These are phyloP conservation scores for Corynespora cassiicola DNA, from an alignment of 2,329 filamentous ascomycete genomes.

Conservation along the genomic window DNA sequence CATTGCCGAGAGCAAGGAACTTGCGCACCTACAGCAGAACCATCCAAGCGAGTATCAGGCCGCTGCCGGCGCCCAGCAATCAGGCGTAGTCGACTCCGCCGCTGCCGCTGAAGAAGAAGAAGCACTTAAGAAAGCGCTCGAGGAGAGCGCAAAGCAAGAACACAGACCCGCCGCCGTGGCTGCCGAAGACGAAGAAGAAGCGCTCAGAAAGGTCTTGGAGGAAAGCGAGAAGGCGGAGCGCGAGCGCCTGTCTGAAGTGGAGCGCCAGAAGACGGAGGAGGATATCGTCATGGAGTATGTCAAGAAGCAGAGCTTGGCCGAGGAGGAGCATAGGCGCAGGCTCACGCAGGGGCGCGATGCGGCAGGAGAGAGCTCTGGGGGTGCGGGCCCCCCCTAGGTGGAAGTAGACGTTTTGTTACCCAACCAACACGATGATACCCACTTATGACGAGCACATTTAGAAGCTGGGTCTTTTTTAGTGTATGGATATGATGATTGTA, in stretches of 20 bases:
- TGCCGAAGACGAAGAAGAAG: conserved; percentile 31
- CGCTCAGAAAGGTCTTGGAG: conserved; percentile 31
- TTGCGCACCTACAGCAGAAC: conserved; percentile 31
- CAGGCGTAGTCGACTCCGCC: conserved; percentile 14
- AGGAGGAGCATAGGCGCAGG: conserved; percentile 52
- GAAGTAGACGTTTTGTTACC: no score
- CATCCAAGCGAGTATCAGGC: conserved; percentile 24
- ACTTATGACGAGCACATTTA: no score
- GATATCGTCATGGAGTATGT: conserved; percentile 78
- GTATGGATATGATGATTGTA: no score
- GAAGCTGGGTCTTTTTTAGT: no score
- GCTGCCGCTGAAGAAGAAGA: conserved; percentile 3
- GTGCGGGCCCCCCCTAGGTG: no score
- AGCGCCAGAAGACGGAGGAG: conserved; percentile 65
- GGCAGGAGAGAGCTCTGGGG: conserved; percentile 19
- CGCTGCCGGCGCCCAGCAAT: conserved; percentile 10
- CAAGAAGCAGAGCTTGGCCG: conserved; percentile 76
- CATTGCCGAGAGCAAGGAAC: conserved; percentile 41
- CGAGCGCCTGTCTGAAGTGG: conserved; percentile 49
- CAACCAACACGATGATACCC: no score
- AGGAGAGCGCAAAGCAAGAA: conserved; percentile 12
- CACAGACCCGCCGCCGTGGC: conserved; percentile 19
- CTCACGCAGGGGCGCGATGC: conserved; percentile 16
- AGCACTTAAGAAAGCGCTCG: conserved; percentile 13
- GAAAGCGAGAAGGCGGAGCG: conserved; percentile 35